Conservation (phyloP, 202 grass and related monocot genomes). For the Tripidium arundinaceum region DNA sequence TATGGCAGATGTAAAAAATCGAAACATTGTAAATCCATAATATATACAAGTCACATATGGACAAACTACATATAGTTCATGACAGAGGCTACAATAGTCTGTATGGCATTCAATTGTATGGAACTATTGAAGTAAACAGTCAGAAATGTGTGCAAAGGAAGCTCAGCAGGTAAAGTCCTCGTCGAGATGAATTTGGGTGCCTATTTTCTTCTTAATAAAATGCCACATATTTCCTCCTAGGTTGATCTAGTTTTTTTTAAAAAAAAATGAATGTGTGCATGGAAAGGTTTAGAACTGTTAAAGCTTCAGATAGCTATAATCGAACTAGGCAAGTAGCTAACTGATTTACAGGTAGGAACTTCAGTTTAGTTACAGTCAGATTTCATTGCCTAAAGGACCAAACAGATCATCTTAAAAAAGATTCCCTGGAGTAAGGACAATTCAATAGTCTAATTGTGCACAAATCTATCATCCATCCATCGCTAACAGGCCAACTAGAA, state of each 20-base stretch:
- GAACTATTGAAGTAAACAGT: neutral
- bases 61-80: slow-evolving; percentile 9
- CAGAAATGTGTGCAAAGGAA: neutral
- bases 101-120: neutral
- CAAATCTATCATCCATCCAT: slow-evolving; percentile 21
- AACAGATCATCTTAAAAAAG: slow-evolving; percentile 6
- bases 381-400: neutral
- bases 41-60: neutral
- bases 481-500: slow-evolving; percentile 18
- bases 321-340: neutral
- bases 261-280: neutral
- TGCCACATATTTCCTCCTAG: neutral
- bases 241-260: neutral
- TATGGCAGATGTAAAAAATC: neutral
- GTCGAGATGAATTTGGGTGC: neutral
- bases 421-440: neutral
- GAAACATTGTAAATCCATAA: neutral
- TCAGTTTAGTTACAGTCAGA: slow-evolving; percentile 15
- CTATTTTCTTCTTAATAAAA: neutral
- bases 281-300: neutral
- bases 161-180: neutral
- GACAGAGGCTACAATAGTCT: neutral
- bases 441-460: slow-evolving; percentile 22
- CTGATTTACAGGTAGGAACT: neutral
- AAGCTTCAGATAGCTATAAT: neutral